These are phyloP conservation scores for Pueraria montana DNA, from an alignment of 306 rosid genomes.

Conservation along the genomic window DNA sequence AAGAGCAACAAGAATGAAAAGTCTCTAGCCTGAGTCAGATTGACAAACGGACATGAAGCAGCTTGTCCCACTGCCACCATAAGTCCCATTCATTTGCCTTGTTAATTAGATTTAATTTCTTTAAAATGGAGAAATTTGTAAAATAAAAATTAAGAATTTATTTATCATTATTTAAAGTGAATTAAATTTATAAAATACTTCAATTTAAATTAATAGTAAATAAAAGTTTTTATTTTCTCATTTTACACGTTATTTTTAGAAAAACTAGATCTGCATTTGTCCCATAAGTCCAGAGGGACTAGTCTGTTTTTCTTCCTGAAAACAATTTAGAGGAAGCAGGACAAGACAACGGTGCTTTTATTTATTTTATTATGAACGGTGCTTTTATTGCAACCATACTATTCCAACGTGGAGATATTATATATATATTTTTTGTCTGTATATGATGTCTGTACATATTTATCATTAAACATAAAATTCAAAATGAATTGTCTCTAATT, in stretches of 20 bases:
- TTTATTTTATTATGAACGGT: too few species aligned
- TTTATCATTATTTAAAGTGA: neutral
- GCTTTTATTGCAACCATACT: neutral
- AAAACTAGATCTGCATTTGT: neutral
- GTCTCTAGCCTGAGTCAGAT: neutral
- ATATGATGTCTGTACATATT: too few species aligned
- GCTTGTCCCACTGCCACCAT: neutral
- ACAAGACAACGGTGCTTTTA: neutral
- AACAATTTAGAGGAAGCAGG: slow-evolving; percentile 11
- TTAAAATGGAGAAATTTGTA: neutral
- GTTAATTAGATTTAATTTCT: neutral
- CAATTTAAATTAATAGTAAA: neutral
- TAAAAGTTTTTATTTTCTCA: neutral
- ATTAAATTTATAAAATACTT: neutral
- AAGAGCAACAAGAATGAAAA: neutral
- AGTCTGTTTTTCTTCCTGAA: too few species aligned
- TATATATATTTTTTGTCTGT: too few species aligned
- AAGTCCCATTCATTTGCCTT: neutral
- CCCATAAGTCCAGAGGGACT: slow-evolving; percentile 6
- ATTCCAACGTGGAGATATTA: neutral
- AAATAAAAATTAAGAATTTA: neutral
- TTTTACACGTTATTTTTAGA: neutral
- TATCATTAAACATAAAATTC: too few species aligned
- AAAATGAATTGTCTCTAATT: too few species aligned
- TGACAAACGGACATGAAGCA: too few species aligned